A percentile compares a stretch with the other conserved stretches of the same genome.
Evolutionary conservation across 2,329 filamentous ascomycete genomes (phyloP).

Genomic region (Hirsutella thompsonii): DNA sequence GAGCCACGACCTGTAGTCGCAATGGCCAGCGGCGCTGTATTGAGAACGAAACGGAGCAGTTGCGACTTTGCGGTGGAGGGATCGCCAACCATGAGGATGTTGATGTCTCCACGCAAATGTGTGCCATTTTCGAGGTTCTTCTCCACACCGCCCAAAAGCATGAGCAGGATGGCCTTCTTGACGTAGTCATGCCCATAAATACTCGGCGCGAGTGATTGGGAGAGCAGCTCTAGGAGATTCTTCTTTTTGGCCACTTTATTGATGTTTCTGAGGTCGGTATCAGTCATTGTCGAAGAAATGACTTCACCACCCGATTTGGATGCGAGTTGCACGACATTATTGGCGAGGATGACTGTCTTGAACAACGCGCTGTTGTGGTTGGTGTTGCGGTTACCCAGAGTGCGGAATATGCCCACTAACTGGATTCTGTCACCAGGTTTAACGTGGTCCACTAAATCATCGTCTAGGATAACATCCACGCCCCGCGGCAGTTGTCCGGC

Average conservation of each 20-base stretch:
- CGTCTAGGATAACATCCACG: slow-evolving; percentile 92
- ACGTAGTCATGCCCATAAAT: slow-evolving; percentile 97
- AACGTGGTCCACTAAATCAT: slow-evolving; percentile 86
- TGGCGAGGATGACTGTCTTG: slow-evolving; percentile 85
- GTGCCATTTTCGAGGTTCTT: slow-evolving; percentile 98
- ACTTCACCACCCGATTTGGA: slow-evolving; percentile 94
- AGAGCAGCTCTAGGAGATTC: slow-evolving; percentile 83
- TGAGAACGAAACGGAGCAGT: slow-evolving; percentile 87
- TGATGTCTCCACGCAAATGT: slow-evolving; percentile 95
- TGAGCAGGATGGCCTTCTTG: slow-evolving; percentile 92
- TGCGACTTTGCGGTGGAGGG: slow-evolving; percentile 99
- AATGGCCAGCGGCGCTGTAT: slow-evolving; percentile 91
- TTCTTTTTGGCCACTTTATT: slow-evolving; percentile 94
- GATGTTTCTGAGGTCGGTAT: slow-evolving; percentile 96
- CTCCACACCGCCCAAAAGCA: slow-evolving; percentile 91
- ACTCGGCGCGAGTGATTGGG: slow-evolving; percentile 87
- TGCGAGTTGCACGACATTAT: slow-evolving; percentile 87
- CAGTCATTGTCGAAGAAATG: slow-evolving; percentile 82
- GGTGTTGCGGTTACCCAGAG: slow-evolving; percentile 87
- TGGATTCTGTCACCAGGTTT: slow-evolving; percentile 96
- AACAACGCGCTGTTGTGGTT: slow-evolving; percentile 85
- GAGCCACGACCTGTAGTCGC: slow-evolving; percentile 94
- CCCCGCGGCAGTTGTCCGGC: slow-evolving; percentile 90
- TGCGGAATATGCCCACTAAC: slow-evolving; percentile 90
- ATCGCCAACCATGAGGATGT: slow-evolving; percentile 98